phyloP scores from a whole-genome alignment of 495 filamentous ascomycete species.

The Penicillium coffeae region DNA sequence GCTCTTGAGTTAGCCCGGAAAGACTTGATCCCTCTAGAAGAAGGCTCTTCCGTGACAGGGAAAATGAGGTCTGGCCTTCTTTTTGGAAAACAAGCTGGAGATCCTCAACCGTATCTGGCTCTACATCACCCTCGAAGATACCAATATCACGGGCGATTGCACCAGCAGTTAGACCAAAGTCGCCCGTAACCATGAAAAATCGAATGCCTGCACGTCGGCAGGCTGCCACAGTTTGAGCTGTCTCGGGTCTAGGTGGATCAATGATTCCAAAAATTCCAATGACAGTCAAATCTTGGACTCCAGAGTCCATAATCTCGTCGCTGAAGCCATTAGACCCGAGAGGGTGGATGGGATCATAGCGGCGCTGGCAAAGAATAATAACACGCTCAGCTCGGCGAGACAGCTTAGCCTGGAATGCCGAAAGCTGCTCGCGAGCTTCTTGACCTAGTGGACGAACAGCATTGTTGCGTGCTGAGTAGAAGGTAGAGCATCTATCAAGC shows the following conservation, averaged over 20 bases:
- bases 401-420: conserved; percentile 36
- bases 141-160: conserved; percentile 65
- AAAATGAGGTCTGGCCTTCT: conserved; percentile 1
- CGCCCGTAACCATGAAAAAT: conserved; percentile 63
- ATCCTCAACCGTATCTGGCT: conserved; percentile 35
- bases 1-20: conserved; percentile 49
- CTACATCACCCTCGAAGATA: conserved; percentile 50
- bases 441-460: conserved; percentile 31
- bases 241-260: conserved; percentile 66
- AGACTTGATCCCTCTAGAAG: conserved; percentile 52
- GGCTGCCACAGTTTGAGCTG: conserved; percentile 39
- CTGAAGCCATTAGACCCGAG: conserved; percentile 38
- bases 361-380: conserved; percentile 44
- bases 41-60: conserved; percentile 26
- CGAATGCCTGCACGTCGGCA: conserved; percentile 62
- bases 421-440: conserved; percentile 29
- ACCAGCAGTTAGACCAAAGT: conserved; percentile 65
- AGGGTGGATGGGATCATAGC: conserved; percentile 15
- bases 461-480: conserved; percentile 35
- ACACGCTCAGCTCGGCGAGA: conserved; percentile 50
- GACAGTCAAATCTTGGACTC: conserved; percentile 39
- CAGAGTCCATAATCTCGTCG: conserved; percentile 38
- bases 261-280: conserved; percentile 50
- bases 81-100: conserved; percentile 6
- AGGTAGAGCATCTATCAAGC: conserved; percentile 39